Conservation (phyloP, 2,329 filamentous ascomycete genomes). For the Fusarium sp. region DNA sequence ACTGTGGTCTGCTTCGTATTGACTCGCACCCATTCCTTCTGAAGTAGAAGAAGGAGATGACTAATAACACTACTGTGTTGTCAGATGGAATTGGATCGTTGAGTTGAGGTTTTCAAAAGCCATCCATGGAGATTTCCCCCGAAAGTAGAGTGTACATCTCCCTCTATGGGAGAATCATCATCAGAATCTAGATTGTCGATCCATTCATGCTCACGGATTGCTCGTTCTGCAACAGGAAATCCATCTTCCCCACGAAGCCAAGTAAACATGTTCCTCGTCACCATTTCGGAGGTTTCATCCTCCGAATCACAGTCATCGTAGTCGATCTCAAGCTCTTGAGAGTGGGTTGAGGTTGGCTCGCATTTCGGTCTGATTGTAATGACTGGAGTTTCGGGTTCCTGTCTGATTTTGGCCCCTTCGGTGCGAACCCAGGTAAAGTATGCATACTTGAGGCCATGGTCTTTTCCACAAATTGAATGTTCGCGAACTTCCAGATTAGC, state of each 20-base stretch:
- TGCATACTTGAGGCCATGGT: conserved; percentile 16
- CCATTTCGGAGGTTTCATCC: conserved; percentile 38
- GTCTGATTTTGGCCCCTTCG: not conserved
- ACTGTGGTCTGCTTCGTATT: no score
- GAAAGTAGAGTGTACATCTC: conserved; percentile 2
- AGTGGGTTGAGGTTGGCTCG: not conserved
- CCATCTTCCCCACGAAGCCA: conserved; percentile 49
- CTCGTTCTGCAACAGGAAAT: conserved; percentile 49
- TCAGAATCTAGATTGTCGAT: conserved; percentile 49
- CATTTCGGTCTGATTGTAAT: not conserved
- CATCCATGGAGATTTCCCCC: conserved; percentile 1
- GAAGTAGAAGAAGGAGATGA: no score
- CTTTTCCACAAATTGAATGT: conserved; percentile 15
- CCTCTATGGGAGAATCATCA: conserved; percentile 28
- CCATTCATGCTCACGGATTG: conserved; percentile 50
- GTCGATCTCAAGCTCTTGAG: not conserved
- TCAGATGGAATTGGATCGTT: conserved; percentile 6
- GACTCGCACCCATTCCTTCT: no score
- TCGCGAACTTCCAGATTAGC: conserved; percentile 38
- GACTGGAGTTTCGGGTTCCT: not conserved
- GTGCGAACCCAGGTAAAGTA: conserved; percentile 23
- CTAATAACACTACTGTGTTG: no score
- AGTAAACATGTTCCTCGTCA: conserved; percentile 49
- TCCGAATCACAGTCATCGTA: conserved; percentile 29
- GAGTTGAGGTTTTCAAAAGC: not conserved